Percentiles rank a stretch among this genome's conserved stretches.
These are phyloP conservation scores for Hippophae rhamnoides DNA, from an alignment of 306 rosid genomes.

Conservation along the genomic window DNA sequence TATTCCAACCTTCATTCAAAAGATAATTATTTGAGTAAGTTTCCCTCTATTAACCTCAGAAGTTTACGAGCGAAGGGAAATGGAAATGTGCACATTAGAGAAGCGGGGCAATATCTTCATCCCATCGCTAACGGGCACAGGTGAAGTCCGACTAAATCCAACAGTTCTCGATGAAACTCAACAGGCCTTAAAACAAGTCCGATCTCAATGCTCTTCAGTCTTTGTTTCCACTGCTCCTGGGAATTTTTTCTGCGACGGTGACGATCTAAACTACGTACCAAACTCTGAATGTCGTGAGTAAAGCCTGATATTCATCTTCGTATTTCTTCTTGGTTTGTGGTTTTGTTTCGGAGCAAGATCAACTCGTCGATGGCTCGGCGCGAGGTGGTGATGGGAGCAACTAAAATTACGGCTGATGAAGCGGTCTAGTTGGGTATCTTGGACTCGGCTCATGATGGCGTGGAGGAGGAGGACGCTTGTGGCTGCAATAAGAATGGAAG, in stretches of 20 bases:
- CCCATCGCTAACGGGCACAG: constrained; percentile 52
- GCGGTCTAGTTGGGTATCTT: constrained; percentile 50
- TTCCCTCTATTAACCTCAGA: no score
- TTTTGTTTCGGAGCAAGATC: constrained; percentile 36
- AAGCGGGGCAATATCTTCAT: constrained; percentile 57
- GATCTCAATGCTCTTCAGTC: constrained; percentile 34
- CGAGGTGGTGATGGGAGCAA: constrained; percentile 45
- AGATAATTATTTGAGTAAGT: no score
- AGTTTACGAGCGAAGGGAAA: no score
- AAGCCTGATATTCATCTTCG: constrained; percentile 49
- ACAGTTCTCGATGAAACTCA: constrained; percentile 42
- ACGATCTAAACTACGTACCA: constrained; percentile 49
- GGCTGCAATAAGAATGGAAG: constrained; percentile 36
- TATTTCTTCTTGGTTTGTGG: constrained; percentile 47
- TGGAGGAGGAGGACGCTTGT: constrained; percentile 42
- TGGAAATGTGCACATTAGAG: constrained; percentile 60
- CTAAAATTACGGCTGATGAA: constrained; percentile 48
- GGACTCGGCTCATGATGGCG: constrained; percentile 48
- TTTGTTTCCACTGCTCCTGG: constrained; percentile 83
- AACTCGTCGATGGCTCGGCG: constrained; percentile 41
- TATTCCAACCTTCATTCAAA: no score
- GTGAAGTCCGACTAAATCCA: constrained; percentile 66
- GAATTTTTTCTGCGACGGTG: constrained; percentile 84
- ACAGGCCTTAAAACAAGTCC: constrained; percentile 41
- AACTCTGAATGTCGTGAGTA: constrained; percentile 15